Evolutionary conservation across 106 monocot species (phyloP).

Genomic region (Dendrobium nobile): DNA sequence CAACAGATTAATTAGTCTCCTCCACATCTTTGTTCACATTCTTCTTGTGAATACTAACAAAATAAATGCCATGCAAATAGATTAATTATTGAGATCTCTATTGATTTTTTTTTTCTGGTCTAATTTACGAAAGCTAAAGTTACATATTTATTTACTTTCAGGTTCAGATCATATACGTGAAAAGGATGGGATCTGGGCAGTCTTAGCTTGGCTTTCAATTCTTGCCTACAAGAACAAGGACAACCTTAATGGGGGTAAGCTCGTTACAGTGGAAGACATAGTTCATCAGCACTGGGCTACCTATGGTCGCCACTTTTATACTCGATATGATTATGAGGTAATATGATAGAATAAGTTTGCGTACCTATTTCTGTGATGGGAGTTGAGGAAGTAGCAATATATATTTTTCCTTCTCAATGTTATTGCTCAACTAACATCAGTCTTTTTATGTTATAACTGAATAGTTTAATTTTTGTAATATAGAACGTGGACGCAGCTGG

Average conservation of each 20-base stretch:
- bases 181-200: conserved; percentile 99
- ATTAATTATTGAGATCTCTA: conserved; percentile 24
- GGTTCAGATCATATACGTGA: conserved; percentile 84
- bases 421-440: neutral
- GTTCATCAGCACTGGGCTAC: conserved; percentile 45
- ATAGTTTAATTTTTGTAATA: conserved; percentile 5
- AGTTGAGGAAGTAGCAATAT: neutral
- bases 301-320: conserved; percentile 97
- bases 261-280: conserved; percentile 52
- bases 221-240: conserved; percentile 85
- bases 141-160: neutral
- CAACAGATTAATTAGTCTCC: too few species aligned
- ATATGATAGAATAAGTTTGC: neutral
- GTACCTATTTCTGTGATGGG: neutral
- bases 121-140: neutral
- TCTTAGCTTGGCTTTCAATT: conserved; percentile 41
- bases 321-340: conserved; percentile 99
- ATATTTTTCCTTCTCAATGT: neutral
- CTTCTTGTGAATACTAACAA: conserved; percentile 32
- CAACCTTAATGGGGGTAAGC: conserved; percentile 52
- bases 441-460: conserved; percentile 2
- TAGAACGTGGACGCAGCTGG: conserved; percentile 90
- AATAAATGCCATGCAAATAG: neutral
- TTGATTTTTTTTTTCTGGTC: conserved; percentile 21
- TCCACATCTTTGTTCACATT: too few species aligned